Base-by-base conservation (phyloP, 2,329 filamentous ascomycete genomes). In the Calycina marina region DNA sequence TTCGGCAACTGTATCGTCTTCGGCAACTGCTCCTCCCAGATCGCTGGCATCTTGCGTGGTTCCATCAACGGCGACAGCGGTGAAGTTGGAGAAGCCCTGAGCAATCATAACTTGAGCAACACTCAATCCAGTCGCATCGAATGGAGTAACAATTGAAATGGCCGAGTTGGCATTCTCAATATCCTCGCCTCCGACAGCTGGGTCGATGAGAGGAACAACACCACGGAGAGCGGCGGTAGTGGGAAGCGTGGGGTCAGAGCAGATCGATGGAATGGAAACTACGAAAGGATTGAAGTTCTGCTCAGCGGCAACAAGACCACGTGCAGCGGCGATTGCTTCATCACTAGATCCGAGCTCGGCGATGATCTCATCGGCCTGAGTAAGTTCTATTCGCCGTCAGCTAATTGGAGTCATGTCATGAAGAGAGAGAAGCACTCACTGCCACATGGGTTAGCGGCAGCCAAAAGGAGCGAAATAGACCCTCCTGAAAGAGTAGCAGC, bases 281-380 rank as follows among this genome's bases (percentile, higher is more conserved):
- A 56, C 67, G 42, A 72, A 78, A 31, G 72, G 72, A 59, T 80
- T 80, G 60, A 77, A 77, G 65, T 81, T 80, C 56, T 77, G 73
- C 61, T 79, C 75, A 4, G 75, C 74, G 15, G 68, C 65, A 10
- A 79, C 74, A 22, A 79, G 62, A 11, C 65, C 66, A 36, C 64
- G 64, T 12, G 76, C 76, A 13, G 70, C 75, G 10, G 64, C 61
- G 36, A 80, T 59, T 41, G 74, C 72, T 39, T 63, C 57, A n/a
- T 62, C 55, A 43, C 70, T 69, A 28, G 56, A 64, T 32, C 75
- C 76, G 18, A 78, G 71, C 32, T 68, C 55, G 6, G 62, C 47
- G 39, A 79, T 62, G 48, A 81, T 76, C 46, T 72, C 50, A 48
- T 80, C 76, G 40, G 72, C 76, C 28, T 72, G 68, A 14, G 55